These are phyloP conservation scores for Bauhinia variegata DNA, from an alignment of 306 rosid genomes.

Conservation along the genomic window DNA sequence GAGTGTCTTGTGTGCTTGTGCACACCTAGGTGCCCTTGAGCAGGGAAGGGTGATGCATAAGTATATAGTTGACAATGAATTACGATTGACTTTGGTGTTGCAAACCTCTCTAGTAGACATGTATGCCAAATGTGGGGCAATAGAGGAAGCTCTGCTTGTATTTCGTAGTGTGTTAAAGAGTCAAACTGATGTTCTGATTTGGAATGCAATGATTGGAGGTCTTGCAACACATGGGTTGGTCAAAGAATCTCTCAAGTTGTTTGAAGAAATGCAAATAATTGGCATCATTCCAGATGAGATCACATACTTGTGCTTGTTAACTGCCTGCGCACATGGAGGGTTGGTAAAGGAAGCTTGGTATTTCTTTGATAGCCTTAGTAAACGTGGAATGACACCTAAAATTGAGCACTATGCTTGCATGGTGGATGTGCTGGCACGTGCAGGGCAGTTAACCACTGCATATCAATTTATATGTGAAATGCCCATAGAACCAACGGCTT, in stretches of 20 bases:
- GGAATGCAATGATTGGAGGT: conserved; percentile 87
- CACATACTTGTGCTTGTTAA: conserved; percentile 77
- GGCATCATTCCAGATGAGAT: conserved; percentile 71
- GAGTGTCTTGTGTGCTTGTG: conserved; percentile 74
- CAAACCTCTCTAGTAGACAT: conserved; percentile 80
- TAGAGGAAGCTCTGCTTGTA: conserved; percentile 64
- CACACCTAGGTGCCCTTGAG: conserved; percentile 76
- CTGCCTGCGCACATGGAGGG: conserved; percentile 83
- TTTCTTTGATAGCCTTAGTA: conserved; percentile 61
- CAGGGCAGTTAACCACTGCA: conserved; percentile 64
- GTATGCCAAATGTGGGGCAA: conserved; percentile 88
- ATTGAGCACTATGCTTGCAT: conserved; percentile 75
- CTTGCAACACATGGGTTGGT: conserved; percentile 77
- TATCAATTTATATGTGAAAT: conserved; percentile 65
- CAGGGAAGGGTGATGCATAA: conserved; percentile 59
- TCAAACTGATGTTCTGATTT: conserved; percentile 65
- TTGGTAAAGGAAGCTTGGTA: conserved; percentile 72
- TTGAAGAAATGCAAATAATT: conserved; percentile 57
- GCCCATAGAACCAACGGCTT: conserved; percentile 65
- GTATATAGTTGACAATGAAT: conserved; percentile 50
- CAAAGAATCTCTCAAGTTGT: conserved; percentile 55
- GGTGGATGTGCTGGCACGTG: conserved; percentile 78
- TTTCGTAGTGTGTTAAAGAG: conserved; percentile 47
- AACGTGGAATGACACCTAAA: conserved; percentile 55
- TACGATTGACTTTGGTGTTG: conserved; percentile 61